Conservation (phyloP, 176 grass and related monocot genomes). For the Otatea glauca region DNA sequence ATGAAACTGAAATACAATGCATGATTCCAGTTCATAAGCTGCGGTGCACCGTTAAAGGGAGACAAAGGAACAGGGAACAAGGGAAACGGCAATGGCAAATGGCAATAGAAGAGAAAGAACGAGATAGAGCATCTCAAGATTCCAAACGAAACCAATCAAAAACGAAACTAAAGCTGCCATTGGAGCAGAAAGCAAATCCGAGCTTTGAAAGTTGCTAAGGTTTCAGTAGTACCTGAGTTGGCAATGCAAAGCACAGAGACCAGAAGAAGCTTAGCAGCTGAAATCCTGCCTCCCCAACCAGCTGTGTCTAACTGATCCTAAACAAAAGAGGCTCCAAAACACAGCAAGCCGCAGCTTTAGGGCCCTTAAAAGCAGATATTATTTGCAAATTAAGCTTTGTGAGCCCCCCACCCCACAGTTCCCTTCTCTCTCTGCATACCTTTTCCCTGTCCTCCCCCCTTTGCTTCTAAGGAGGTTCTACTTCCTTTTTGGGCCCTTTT, state of each 20-base stretch:
- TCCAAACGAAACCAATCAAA: slow-evolving; percentile 30
- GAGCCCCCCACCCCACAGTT: slow-evolving; percentile 44
- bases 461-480: slow-evolving; percentile 71
- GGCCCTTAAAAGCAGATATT: slow-evolving; percentile 56
- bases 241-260: slow-evolving; percentile 3
- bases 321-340: slow-evolving; percentile 50
- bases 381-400: slow-evolving; percentile 68
- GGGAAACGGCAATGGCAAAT: slow-evolving; percentile 17
- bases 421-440: slow-evolving; percentile 29
- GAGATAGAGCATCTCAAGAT: slow-evolving; percentile 4
- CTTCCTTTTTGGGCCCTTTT: slow-evolving; percentile 36
- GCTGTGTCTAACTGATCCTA: slow-evolving; percentile 7
- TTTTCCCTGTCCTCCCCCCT: slow-evolving; percentile 47
- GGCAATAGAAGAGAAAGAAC: not conserved
- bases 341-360: slow-evolving; percentile 48
- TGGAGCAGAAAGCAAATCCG: slow-evolving; percentile 40
- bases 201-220: slow-evolving; percentile 22
- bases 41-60: not conserved
- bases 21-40: slow-evolving; percentile 3
- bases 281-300: slow-evolving; percentile 16
- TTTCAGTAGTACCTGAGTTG: slow-evolving; percentile 50
- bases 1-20: slow-evolving; percentile 32
- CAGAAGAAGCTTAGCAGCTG: slow-evolving; percentile 25
- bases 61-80: not conserved
- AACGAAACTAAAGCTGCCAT: slow-evolving; percentile 8